Evolutionary conservation across 2,329 filamentous ascomycete genomes (phyloP), one percentile per base, ranked within the genome.

Genomic region (Fusarium succisae): DNA sequence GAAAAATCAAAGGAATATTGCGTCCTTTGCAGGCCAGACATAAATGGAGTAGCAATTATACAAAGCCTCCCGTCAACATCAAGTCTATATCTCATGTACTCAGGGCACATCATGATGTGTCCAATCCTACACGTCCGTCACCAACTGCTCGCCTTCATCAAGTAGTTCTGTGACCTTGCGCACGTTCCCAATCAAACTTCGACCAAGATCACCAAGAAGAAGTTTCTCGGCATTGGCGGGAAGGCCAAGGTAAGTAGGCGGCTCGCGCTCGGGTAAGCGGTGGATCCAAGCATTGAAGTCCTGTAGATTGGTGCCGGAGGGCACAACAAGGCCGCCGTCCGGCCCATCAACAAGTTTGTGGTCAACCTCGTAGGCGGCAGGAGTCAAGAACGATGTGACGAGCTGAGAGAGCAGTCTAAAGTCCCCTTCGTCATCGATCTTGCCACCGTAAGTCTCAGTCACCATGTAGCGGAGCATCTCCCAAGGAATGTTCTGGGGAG

Each of bases 201-300:
- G 90, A 48, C 96, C 97, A 79, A 98, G 91, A 6, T 94, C 95
- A 20, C 98, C 94, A 38, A 99, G 88, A 77, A 99, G 83, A 80
- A 99, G 82, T 84, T 98, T 99, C 90, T 99, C 96, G 26, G 96
- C 96, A 81, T 99, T 98, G 35, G 94, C 94, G 41, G 96, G 96
- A 76, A 99, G 84, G 28, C 96, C 97, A 22, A 99, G 87, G 81
- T 98, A 99, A 2, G 95, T 98, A 9, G 96, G 96, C 35, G 97
- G 97, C 83, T 99, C 96, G 78, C 96, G 91, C 87, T 99, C 96
- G 0, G 96, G 96, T 70, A 99, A 86, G 69, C 90, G 91, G 78
- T 97, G 94, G 70, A 99, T 94, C 97, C 97, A 99, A 43, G 89
- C 88, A 83, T 93, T 92, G 81, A 98, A 98, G 79, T 97, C 94